A percentile compares a stretch with the other conserved stretches of the same genome.
These are phyloP conservation scores for Biscogniauxia marginata DNA, from an alignment of 2,329 filamentous ascomycete genomes.

Conservation along the genomic window DNA sequence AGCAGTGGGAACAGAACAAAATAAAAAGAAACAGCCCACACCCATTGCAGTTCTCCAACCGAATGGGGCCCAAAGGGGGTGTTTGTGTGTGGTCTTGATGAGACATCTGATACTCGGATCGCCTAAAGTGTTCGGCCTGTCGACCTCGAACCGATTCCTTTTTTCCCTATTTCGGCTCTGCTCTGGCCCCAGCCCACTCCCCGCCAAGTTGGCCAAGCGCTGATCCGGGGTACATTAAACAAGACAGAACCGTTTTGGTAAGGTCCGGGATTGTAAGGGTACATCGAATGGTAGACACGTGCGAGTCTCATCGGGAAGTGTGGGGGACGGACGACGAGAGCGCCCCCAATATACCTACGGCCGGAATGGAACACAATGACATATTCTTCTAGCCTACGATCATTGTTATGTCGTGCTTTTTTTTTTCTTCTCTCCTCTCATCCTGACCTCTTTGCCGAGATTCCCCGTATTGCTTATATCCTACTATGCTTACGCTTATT, in stretches of 20 bases:
- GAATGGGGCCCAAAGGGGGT: no score
- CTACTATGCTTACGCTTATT: neutral
- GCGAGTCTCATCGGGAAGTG: slow-evolving; percentile 9
- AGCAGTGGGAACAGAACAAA: neutral
- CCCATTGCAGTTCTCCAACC: no score
- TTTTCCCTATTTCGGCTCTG: neutral
- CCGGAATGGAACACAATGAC: neutral
- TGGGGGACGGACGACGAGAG: slow-evolving; percentile 5
- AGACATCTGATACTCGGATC: no score
- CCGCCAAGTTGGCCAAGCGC: neutral
- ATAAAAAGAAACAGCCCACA: no score
- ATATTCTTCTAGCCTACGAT: neutral
- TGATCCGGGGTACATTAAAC: slow-evolving; percentile 1
- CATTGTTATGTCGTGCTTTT: no score
- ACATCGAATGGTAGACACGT: slow-evolving; percentile 6
- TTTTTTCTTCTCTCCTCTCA: no score
- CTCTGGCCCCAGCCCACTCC: neutral
- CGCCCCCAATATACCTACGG: neutral
- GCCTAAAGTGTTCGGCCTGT: no score
- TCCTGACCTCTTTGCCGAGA: no score
- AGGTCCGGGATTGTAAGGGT: slow-evolving; percentile 8
- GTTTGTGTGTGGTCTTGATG: no score
- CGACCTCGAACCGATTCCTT: neutral
- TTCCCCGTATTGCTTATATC: no score
- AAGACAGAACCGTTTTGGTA: slow-evolving; percentile 7